Evolutionary conservation across 106 monocot genomes (phyloP).

Genomic region (Dioscorea dumetorum): DNA sequence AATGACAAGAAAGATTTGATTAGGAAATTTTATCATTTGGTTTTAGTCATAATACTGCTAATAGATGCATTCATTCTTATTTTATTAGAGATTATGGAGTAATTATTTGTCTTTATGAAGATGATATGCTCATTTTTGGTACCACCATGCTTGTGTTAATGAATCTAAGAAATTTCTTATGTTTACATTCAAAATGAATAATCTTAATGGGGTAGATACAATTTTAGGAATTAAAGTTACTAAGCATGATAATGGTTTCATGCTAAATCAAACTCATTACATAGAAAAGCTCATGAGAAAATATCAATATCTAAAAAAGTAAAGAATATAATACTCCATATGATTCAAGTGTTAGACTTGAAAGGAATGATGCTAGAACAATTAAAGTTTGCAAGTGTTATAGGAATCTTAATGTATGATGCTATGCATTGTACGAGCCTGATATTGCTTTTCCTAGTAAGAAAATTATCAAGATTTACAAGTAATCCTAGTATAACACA

Average conservation of each 20-base stretch:
- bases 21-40: background rate
- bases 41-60: background rate
- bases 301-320: background rate
- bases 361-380: background rate
- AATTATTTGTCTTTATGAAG: background rate
- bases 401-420: constrained; percentile 11
- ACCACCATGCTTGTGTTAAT: background rate
- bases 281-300: background rate
- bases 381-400: constrained; percentile 10
- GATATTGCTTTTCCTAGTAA: constrained; percentile 7
- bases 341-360: background rate
- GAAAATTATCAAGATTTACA: background rate
- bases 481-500: constrained; percentile 4
- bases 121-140: background rate
- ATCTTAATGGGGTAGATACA: background rate
- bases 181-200: background rate
- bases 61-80: background rate
- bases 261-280: background rate
- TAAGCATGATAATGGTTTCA: background rate
- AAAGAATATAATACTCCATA: constrained; percentile 1
- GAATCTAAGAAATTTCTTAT: background rate
- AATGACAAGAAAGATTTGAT: background rate
- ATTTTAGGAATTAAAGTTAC: too few species aligned
- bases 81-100: background rate
- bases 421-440: constrained; percentile 10